A percentile compares a stretch with the other conserved stretches of the same genome.
These are phyloP conservation scores for Melastoma malabathricum DNA, from an alignment of 345 rosid genomes.

Conservation along the genomic window DNA sequence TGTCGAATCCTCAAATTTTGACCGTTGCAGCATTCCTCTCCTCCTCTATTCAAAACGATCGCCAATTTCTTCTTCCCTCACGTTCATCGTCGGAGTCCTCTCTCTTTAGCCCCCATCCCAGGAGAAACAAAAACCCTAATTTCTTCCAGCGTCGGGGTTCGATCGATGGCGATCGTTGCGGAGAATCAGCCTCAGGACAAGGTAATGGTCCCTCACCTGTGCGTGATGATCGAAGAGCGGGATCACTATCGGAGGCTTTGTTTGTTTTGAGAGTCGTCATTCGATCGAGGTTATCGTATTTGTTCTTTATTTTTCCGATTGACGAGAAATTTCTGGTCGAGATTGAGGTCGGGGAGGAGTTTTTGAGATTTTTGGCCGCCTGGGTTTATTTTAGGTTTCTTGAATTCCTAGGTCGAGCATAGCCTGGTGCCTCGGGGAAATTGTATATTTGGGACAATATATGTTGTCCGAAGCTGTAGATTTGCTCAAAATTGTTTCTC, in stretches of 20 bases:
- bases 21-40: constrained; percentile 37
- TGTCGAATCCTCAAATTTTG: constrained; percentile 26
- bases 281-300: too few species aligned
- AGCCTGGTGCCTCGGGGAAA: too few species aligned
- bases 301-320: too few species aligned
- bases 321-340: too few species aligned
- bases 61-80: constrained; percentile 3
- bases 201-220: constrained; percentile 15
- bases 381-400: too few species aligned
- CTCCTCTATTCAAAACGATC: background rate
- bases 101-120: background rate
- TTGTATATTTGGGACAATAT: too few species aligned
- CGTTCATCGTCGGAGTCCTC: background rate
- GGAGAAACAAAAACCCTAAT: background rate
- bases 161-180: constrained; percentile 52
- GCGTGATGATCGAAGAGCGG: background rate
- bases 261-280: too few species aligned
- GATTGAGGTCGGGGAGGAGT: too few species aligned
- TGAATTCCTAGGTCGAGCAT: too few species aligned
- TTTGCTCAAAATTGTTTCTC: too few species aligned
- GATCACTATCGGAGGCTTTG: background rate
- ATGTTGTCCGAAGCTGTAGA: too few species aligned
- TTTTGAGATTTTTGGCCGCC: too few species aligned
- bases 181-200: constrained; percentile 47
- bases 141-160: background rate